Percentiles rank a stretch among this genome's conserved stretches.
These are phyloP conservation scores for Trametes coccinea DNA, from an alignment of 768 basidiomycete genomes.

Conservation along the genomic window DNA sequence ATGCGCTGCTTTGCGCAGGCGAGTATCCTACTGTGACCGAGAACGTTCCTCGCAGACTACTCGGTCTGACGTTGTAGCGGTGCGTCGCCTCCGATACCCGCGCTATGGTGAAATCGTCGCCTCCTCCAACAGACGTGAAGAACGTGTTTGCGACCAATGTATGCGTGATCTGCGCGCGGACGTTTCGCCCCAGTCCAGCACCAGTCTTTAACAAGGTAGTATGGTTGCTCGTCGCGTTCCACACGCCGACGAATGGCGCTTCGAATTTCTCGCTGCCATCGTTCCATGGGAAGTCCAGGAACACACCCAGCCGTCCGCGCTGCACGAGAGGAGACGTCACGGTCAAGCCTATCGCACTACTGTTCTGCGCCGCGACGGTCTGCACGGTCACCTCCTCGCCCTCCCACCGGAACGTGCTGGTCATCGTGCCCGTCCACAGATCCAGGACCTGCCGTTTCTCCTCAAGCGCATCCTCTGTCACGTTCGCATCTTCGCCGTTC, in stretches of 20 bases:
- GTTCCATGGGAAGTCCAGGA: slow-evolving; percentile 63
- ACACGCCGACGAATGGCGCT: slow-evolving; percentile 59
- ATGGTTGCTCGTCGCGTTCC: slow-evolving; percentile 48
- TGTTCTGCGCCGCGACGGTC: slow-evolving; percentile 41
- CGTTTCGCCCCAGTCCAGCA: slow-evolving; percentile 15
- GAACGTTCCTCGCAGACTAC: slow-evolving; percentile 29
- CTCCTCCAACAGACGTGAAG: slow-evolving; percentile 42
- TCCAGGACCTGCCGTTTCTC: slow-evolving; percentile 46
- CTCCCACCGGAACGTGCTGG: slow-evolving; percentile 44
- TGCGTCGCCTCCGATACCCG: slow-evolving; percentile 46
- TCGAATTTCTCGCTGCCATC: slow-evolving; percentile 56
- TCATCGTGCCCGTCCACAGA: slow-evolving; percentile 56
- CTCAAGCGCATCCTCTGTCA: slow-evolving; percentile 41
- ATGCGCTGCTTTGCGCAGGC: slow-evolving; percentile 10
- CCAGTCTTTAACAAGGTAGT: slow-evolving; percentile 40
- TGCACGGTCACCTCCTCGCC: slow-evolving; percentile 40
- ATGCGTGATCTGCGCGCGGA: slow-evolving; percentile 44
- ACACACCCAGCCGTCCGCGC: slow-evolving; percentile 43
- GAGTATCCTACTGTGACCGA: slow-evolving; percentile 41
- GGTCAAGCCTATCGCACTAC: slow-evolving; percentile 42
- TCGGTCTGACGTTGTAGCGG: slow-evolving; percentile 48
- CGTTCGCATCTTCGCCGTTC: slow-evolving; percentile 30
- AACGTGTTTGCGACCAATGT: slow-evolving; percentile 42
- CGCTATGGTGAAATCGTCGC: slow-evolving; percentile 40
- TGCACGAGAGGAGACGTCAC: slow-evolving; percentile 44